A percentile compares a stretch with the other conserved stretches of the same genome.
Conservation (phyloP, 2,329 filamentous ascomycete genomes). For the Diplodia mutila region DNA sequence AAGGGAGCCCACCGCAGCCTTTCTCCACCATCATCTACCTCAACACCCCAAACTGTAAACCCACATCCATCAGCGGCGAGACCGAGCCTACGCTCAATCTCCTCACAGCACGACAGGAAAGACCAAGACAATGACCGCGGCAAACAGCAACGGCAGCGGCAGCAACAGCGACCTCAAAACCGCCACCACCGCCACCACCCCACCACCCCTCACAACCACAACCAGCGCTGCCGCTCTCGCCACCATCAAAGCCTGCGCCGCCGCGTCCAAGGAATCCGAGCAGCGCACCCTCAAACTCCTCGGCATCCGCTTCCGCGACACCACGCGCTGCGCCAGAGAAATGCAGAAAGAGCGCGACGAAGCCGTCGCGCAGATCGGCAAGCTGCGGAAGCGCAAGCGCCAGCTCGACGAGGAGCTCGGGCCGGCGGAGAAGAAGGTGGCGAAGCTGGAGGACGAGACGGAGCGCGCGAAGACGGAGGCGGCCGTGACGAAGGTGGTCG, state of each 20-base stretch:
- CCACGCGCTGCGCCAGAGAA: rapidly evolving
- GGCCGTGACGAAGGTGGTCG: neutral
- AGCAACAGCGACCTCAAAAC: neutral
- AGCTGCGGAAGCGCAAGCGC: neutral
- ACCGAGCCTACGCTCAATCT: neutral
- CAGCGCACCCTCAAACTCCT: neutral
- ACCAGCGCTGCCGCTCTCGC: too few species aligned
- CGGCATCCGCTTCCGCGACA: neutral
- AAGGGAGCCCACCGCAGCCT: neutral
- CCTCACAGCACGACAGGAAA: neutral
- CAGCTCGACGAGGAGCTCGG: neutral
- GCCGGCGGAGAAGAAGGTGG: neutral
- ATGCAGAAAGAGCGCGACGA: neutral
- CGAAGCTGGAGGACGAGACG: neutral
- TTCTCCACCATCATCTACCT: neutral
- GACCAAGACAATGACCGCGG: neutral
- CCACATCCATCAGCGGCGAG: neutral
- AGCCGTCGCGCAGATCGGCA: rapidly evolving
- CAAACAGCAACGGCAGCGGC: neutral
- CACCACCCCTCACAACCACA: too few species aligned
- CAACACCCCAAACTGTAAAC: neutral
- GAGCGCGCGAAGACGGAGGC: neutral
- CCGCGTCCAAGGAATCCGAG: neutral
- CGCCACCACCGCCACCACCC: neutral
- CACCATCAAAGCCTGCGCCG: neutral